Conservation (phyloP, 108 stramenopile genomes). For the Skeletonema grethae region DNA sequence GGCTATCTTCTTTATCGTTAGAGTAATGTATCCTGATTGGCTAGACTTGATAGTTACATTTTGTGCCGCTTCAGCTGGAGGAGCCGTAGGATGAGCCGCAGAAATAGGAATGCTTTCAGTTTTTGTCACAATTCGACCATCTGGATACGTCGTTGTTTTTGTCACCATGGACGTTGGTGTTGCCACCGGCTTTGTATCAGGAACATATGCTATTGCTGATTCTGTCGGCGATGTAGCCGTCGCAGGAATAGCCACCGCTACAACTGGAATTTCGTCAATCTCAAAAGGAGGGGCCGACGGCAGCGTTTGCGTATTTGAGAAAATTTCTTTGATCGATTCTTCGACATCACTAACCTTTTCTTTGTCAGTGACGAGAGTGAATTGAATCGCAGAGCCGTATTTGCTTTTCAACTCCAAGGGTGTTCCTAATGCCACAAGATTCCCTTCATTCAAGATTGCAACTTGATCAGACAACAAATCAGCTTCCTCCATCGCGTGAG, state of each 20-base stretch:
- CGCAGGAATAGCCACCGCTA: too few relatives aligned
- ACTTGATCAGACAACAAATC: constrained; percentile 90
- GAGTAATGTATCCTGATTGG: constrained; percentile 44
- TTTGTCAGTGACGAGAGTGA: constrained; percentile 48
- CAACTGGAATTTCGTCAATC: too few relatives aligned
- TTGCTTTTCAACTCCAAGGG: constrained; percentile 58
- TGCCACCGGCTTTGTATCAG: too few relatives aligned
- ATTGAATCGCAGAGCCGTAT: constrained; percentile 49
- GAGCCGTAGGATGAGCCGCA: too few relatives aligned
- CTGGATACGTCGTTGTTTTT: too few relatives aligned
- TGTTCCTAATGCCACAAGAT: constrained; percentile 53
- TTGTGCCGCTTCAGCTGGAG: too few relatives aligned
- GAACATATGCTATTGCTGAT: too few relatives aligned
- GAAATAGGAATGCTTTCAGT: too few relatives aligned
- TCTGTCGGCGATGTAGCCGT: too few relatives aligned
- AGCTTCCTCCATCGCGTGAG: constrained; percentile 96
- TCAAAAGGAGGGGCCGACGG: too few relatives aligned
- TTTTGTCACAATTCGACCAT: too few relatives aligned
- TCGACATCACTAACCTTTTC: constrained; percentile 27
- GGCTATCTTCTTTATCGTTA: constrained; percentile 43
- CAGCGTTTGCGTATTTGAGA: constrained; percentile 11
- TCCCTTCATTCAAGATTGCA: constrained; percentile 81
- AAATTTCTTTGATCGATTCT: constrained; percentile 23
- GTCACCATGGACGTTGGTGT: too few relatives aligned
- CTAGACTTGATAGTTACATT: constrained; percentile 23